Percentiles rank a stretch among this genome's conserved stretches.
These are phyloP conservation scores for Starmera dryadoides DNA, from an alignment of 805 yeast species.

Conservation along the genomic window DNA sequence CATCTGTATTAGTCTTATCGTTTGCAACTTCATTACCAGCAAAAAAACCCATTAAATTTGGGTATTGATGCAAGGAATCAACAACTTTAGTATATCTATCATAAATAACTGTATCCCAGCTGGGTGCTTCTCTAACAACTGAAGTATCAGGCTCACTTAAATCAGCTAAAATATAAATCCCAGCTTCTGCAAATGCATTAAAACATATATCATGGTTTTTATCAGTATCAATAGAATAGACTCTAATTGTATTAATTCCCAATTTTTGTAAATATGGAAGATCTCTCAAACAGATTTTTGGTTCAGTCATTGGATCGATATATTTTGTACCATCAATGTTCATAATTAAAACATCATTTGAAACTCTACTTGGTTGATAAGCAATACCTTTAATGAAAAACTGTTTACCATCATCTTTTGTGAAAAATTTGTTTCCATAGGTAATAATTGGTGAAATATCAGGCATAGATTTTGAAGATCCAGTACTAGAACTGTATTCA, in stretches of 20 bases:
- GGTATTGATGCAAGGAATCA: constrained; percentile 69
- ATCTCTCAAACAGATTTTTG: constrained; percentile 68
- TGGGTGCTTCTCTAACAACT: constrained; percentile 69
- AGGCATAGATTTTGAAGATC: too few relatives aligned
- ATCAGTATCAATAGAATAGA: constrained; percentile 75
- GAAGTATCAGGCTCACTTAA: constrained; percentile 80
- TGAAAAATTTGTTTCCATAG: constrained; percentile 71
- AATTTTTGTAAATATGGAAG: constrained; percentile 66
- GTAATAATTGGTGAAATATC: constrained; percentile 42
- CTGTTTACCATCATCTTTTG: constrained; percentile 64
- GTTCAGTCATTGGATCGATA: constrained; percentile 76
- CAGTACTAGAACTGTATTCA: too few relatives aligned
- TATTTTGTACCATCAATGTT: constrained; percentile 21
- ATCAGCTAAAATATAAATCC: constrained; percentile 88
- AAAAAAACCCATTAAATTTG: constrained; percentile 86
- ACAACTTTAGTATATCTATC: constrained; percentile 76
- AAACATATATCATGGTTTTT: constrained; percentile 73
- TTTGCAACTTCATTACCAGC: constrained; percentile 98
- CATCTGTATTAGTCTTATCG: constrained; percentile 72
- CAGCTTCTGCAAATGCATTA: constrained; percentile 68
- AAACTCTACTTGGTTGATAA: constrained; percentile 56
- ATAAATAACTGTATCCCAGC: constrained; percentile 67
- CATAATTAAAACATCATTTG: constrained; percentile 27
- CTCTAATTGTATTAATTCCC: constrained; percentile 73
- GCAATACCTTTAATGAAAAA: constrained; percentile 87